These are phyloP conservation scores for Rhodocollybia butyracea DNA, from an alignment of 768 basidiomycete genomes.

Conservation along the genomic window DNA sequence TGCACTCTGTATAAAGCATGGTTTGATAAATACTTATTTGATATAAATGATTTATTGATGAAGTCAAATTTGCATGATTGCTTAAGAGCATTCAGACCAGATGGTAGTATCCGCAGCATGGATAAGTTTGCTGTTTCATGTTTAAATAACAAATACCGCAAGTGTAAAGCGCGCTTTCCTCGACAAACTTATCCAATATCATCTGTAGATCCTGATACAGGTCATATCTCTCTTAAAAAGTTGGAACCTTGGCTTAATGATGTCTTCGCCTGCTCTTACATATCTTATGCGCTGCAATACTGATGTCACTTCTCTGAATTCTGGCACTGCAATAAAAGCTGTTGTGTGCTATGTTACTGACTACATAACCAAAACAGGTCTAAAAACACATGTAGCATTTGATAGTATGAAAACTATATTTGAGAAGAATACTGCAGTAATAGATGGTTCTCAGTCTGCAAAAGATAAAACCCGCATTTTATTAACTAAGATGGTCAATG, in stretches of 20 bases:
- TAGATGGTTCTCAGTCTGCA: slow-evolving; percentile 15
- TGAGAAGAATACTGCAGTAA: slow-evolving; percentile 10
- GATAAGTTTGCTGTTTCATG: slow-evolving; percentile 1
- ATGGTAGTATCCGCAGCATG: neutral
- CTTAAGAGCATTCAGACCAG: neutral
- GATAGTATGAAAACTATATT: slow-evolving; percentile 11
- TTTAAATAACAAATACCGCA: slow-evolving; percentile 5
- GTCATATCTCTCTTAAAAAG: slow-evolving; percentile 17
- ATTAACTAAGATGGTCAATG: slow-evolving; percentile 20
- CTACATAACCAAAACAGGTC: slow-evolving; percentile 22
- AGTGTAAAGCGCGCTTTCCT: slow-evolving; percentile 24
- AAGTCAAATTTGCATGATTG: slow-evolving; percentile 18
- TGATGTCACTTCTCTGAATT: slow-evolving; percentile 20
- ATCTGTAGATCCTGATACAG: slow-evolving; percentile 14
- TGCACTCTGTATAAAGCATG: slow-evolving; percentile 9
- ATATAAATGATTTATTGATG: slow-evolving; percentile 17
- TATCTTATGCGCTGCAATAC: slow-evolving; percentile 14
- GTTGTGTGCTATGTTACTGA: slow-evolving; percentile 23
- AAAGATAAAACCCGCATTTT: slow-evolving; percentile 14
- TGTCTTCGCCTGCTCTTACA: neutral
- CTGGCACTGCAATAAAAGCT: slow-evolving; percentile 22
- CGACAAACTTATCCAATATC: slow-evolving; percentile 11
- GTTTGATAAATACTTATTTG: slow-evolving; percentile 10
- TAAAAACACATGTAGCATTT: slow-evolving; percentile 24
- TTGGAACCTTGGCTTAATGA: slow-evolving; percentile 16